Percentiles rank a stretch among this genome's conserved stretches.
Evolutionary conservation across 164 flowering plant species (phyloP).

Genomic region (Dillenia turbinata): DNA sequence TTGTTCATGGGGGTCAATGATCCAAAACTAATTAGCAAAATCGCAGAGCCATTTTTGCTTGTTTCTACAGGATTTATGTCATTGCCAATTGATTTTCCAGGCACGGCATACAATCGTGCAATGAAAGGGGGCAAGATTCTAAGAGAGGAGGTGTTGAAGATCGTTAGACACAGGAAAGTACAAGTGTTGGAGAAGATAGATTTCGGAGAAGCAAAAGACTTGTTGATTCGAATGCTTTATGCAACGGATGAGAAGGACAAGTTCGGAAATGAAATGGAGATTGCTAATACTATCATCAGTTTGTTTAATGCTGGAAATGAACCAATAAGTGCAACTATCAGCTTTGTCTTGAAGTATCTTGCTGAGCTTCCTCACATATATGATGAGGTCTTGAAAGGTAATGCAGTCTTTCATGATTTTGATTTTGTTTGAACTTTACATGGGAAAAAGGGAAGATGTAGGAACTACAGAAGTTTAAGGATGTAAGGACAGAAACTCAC

Average conservation of each 20-base stretch:
- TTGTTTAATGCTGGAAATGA: not conserved
- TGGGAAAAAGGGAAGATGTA: too few relatives aligned
- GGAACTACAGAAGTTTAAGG: too few relatives aligned
- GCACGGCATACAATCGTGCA: not conserved
- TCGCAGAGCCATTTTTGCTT: not conserved
- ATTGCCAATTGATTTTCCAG: not conserved
- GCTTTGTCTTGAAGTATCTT: not conserved
- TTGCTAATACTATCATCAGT: not conserved
- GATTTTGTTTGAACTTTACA: too few relatives aligned
- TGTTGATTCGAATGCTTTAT: not conserved
- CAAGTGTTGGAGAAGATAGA: conserved; percentile 1
- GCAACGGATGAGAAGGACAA: not conserved
- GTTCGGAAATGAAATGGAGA: not conserved
- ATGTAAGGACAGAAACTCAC: too few relatives aligned
- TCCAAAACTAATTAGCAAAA: not conserved
- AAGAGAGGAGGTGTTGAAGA: not conserved
- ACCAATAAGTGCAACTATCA: not conserved
- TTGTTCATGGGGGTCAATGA: conserved; percentile 15
- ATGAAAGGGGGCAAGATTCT: not conserved
- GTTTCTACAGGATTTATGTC: not conserved
- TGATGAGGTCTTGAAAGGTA: conserved; percentile 2
- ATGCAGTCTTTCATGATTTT: too few relatives aligned
- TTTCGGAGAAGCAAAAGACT: not conserved
- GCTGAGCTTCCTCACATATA: conserved; percentile 3
- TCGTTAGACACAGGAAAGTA: conserved; percentile 3